Evolutionary conservation across 768 basidiomycete genomes (phyloP), one percentile per base, ranked within the genome.

Genomic region (Boletus rubropictus): DNA sequence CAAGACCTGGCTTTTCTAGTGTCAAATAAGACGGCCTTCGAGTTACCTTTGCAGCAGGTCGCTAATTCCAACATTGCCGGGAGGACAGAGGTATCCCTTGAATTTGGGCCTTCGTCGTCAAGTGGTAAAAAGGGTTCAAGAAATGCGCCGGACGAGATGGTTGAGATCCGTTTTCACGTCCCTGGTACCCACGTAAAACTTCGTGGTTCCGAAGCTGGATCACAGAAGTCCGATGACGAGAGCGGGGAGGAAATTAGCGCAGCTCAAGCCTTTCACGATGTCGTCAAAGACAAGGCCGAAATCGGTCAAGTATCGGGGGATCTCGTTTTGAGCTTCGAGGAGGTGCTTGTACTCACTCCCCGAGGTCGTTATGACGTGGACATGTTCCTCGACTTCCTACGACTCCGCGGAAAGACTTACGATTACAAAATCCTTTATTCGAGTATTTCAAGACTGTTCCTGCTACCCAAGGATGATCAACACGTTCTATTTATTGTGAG

Each of bases 61-160:
- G 87, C 89, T 56, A 99, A 99, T 67, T 96, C 96, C 38, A 97
- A 97, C 69, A 97, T 98, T 57, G 91, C 92, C 11, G 92, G 91
- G 18, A 89, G 90, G 51, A 94, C 91, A 9, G 96, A 99, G 65
- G 96, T 99, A n/a, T 92, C 96, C 0, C 81, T 99, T n/a, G 96
- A 99, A 63, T 96, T 98, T 62, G 72, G 79, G 24, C 69, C 73
- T 42, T 70, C 76, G 18, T 72, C 77, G 0, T 57, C 69, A 3
- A 60, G 65, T 3, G 64, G 69, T 17, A 79, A 75, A 59, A 73
- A 76, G 56, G 51, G 68, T 15, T 58, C 72, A 33, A 66, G 69
- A 54, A 56, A 64, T 35, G 72, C 68, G 0, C 70, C 72, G 0
- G 95, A 98, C 56, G 94, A 97, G 64, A 81, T 97, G 73, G 84